Evolutionary conservation across 2,329 filamentous ascomycete genomes (phyloP), one percentile per base, ranked within the genome.

Genomic region (Claviceps sp.): DNA sequence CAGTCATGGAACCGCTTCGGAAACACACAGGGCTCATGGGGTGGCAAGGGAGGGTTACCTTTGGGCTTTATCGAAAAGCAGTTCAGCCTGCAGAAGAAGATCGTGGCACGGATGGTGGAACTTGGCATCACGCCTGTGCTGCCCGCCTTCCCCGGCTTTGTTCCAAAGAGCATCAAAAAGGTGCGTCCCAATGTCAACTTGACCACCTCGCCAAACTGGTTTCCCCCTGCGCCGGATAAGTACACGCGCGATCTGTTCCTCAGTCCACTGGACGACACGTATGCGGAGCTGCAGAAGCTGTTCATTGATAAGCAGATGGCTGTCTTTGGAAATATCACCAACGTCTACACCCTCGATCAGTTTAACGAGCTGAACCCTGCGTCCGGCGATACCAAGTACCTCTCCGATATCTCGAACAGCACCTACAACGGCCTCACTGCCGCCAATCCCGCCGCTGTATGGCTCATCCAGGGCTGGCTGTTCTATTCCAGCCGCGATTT

Each of bases 1-100:
- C 72, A 74, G 53, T 64, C 73, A 11, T 78, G 74, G 74, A 76
- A 77, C 55, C 69, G 72, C n/a, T 72, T 78, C 52, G 74, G 73
- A 9, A 78, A 77, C 55, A 75, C 74, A 18, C 72, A 75, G 55
- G 69, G 71, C 7, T 73, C 71, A 1, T 77, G 73, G 74, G 68
- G 67, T 37, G 70, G 67, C 36, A 44, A 49, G 34, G 56, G 56
- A 5, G 60, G 67, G 2, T 56, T 76, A 13, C 70, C 74, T 4
- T 54, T 63, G 26, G 56, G 62, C 30, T 78, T 73, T 72, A 70
- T 76, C 52, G 65, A 75, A 22, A 54, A 60, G 38, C 75, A 76
- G 57, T 75, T 71, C 49, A 66, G 63, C 5, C 58, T 77, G 43
- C 72, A 76, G 58, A 70, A 72, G 59, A 67, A 71, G 55, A 77